Percentiles rank a stretch among this genome's conserved stretches.
Conservation (phyloP, 1,284 basidiomycete species). For the Anthracocystis walkeri region DNA sequence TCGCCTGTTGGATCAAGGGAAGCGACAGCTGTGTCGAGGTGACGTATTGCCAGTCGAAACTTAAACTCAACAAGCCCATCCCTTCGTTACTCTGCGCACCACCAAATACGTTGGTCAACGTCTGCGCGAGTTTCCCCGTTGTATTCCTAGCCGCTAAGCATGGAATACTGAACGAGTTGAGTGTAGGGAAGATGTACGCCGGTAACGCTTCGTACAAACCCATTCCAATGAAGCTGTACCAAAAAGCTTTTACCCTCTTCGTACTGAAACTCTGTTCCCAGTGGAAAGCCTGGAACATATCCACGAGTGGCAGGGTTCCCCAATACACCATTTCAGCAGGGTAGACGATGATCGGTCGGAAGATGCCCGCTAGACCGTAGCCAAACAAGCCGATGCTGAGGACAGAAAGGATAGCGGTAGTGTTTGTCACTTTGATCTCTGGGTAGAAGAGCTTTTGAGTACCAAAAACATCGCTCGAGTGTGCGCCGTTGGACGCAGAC, state of each 20-base stretch:
- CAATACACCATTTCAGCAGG: constrained; percentile 69
- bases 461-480: constrained; percentile 30
- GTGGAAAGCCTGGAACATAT: constrained; percentile 64
- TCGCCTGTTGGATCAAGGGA: constrained; percentile 65
- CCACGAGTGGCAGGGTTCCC: constrained; percentile 59
- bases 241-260: constrained; percentile 76
- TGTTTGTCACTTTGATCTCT: constrained; percentile 14
- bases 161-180: constrained; percentile 65
- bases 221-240: constrained; percentile 70
- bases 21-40: constrained; percentile 43
- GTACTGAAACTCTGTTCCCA: constrained; percentile 68
- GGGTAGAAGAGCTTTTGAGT: constrained; percentile 50
- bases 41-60: constrained; percentile 65
- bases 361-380: constrained; percentile 74
- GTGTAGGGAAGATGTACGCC: constrained; percentile 70
- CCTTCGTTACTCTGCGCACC: constrained; percentile 50
- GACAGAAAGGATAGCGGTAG: constrained; percentile 76
- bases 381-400: constrained; percentile 79
- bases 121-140: constrained; percentile 5
- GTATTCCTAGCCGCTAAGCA: constrained; percentile 75
- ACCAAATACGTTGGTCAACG: constrained; percentile 67
- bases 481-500: constrained; percentile 63
- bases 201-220: constrained; percentile 70
- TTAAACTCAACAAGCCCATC: constrained; percentile 56
- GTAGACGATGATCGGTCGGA: constrained; percentile 43